phyloP scores from a whole-genome alignment of 1,139 yeast genomes.

The Geotrichum europaeum region DNA sequence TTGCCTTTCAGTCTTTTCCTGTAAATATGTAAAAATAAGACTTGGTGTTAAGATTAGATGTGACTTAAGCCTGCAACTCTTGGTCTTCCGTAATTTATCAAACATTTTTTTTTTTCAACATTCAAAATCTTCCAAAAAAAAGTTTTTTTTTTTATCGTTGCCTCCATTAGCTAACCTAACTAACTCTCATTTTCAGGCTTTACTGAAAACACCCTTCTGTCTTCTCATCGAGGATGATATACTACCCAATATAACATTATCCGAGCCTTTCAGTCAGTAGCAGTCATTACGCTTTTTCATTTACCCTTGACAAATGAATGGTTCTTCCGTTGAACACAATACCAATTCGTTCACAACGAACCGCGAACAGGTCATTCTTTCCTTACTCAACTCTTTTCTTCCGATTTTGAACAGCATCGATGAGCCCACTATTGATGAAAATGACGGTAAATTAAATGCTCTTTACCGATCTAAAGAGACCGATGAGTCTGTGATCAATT shows the following conservation, averaged over 20 bases:
- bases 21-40: neutral
- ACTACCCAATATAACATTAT: neutral
- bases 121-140: neutral
- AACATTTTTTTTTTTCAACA: neutral
- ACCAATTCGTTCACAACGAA: conserved; percentile 3
- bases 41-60: neutral
- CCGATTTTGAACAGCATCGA: neutral
- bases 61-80: neutral
- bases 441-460: neutral
- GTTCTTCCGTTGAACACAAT: conserved; percentile 5
- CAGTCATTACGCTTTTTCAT: neutral
- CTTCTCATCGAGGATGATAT: neutral
- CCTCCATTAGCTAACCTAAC: neutral
- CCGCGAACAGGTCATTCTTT: conserved; percentile 10
- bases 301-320: conserved; percentile 6
- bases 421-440: conserved; percentile 3
- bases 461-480: conserved; percentile 1
- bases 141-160: neutral
- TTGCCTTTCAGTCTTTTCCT: too few relatives aligned
- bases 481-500: conserved; percentile 19
- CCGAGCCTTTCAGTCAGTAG: neutral
- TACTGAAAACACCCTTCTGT: neutral
- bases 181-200: neutral
- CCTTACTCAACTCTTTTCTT: conserved; percentile 5
- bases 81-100: neutral